phyloP scores from a whole-genome alignment of 2,329 filamentous ascomycete species.

The Penicillium hordei region DNA sequence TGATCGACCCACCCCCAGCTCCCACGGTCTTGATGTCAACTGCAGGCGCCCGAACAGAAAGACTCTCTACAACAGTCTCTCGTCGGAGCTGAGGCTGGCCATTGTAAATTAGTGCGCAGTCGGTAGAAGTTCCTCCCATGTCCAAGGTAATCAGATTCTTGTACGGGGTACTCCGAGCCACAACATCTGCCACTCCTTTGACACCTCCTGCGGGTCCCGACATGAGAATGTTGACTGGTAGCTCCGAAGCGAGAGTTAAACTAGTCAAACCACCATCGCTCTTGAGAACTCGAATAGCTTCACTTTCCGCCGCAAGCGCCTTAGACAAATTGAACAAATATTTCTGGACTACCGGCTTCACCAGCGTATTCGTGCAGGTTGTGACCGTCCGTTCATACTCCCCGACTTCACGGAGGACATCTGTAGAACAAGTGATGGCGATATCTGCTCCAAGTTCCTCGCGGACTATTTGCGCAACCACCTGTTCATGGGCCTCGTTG shows the following conservation, averaged over 20 bases:
- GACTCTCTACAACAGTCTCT: slow-evolving; percentile 47
- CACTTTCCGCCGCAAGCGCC: slow-evolving; percentile 43
- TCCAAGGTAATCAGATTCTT: slow-evolving; percentile 53
- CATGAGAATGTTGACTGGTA: slow-evolving; percentile 53
- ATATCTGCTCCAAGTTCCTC: slow-evolving; percentile 47
- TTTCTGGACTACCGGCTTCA: slow-evolving; percentile 50
- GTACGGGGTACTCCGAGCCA: slow-evolving; percentile 48
- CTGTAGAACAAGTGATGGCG: slow-evolving; percentile 48
- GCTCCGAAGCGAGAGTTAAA: slow-evolving; percentile 45
- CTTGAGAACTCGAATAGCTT: slow-evolving; percentile 51
- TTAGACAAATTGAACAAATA: slow-evolving; percentile 47
- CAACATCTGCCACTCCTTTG: slow-evolving; percentile 49
- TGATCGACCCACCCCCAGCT: slow-evolving; percentile 52
- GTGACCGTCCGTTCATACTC: slow-evolving; percentile 54
- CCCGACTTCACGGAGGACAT: slow-evolving; percentile 50
- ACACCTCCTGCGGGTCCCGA: slow-evolving; percentile 54
- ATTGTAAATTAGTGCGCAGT: slow-evolving; percentile 49
- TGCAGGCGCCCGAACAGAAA: slow-evolving; percentile 49
- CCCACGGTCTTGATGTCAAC: slow-evolving; percentile 53
- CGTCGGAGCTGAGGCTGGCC: slow-evolving; percentile 47
- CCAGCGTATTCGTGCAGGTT: slow-evolving; percentile 49
- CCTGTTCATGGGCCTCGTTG: slow-evolving; percentile 46
- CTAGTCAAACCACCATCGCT: slow-evolving; percentile 52
- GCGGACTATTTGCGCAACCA: slow-evolving; percentile 40
- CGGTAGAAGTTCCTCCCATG: slow-evolving; percentile 54